Evolutionary conservation across 306 rosid genomes (phyloP).

Genomic region (Dryas octopetala): DNA sequence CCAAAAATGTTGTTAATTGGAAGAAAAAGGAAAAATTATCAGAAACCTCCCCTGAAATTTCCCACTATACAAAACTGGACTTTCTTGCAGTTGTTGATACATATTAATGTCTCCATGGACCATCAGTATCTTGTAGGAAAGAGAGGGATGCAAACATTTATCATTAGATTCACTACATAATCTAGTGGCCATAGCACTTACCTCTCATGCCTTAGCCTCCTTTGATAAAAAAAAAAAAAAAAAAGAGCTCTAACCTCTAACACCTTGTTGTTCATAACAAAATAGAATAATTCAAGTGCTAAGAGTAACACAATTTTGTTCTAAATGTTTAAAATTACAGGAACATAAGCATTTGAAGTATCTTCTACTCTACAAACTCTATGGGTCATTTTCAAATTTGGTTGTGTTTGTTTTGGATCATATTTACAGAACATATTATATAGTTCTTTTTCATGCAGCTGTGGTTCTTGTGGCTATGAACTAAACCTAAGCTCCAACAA

Average conservation of each 20-base stretch:
- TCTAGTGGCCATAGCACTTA: not conserved
- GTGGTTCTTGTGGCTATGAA: constrained; percentile 85
- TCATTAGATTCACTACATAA: not conserved
- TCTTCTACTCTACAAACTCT: not conserved
- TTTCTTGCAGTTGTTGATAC: not conserved
- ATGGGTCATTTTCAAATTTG: not conserved
- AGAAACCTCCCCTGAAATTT: not conserved
- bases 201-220: not conserved
- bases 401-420: not conserved
- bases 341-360: not conserved
- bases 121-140: not conserved
- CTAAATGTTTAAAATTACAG: not conserved
- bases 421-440: not conserved
- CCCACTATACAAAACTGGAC: not conserved
- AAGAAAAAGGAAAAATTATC: not conserved
- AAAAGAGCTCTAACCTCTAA: not conserved
- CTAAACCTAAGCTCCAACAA: constrained; percentile 73
- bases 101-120: not conserved
- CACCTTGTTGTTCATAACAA: not conserved
- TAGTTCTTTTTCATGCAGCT: constrained; percentile 49
- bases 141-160: not conserved
- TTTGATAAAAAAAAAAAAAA: not conserved
- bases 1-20: not conserved
- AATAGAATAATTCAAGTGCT: not conserved
- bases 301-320: not conserved